These are phyloP conservation scores for Cichorium intybus DNA, from an alignment of 140 eudicot genomes.

Conservation along the genomic window DNA sequence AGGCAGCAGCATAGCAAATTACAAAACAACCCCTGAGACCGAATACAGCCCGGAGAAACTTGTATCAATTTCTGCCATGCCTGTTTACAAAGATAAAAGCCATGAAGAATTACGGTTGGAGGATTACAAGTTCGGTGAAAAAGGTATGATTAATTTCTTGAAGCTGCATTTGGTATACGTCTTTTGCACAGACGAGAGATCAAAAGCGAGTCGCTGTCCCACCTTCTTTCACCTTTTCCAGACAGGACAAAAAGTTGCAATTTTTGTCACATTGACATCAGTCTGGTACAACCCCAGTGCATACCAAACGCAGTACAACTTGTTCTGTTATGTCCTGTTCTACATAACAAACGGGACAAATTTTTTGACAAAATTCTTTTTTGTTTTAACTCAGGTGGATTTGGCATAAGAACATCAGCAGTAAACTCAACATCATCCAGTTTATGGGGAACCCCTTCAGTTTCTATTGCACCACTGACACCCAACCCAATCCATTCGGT, in stretches of 20 bases:
- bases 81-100: slow-evolving; percentile 37
- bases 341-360: neutral
- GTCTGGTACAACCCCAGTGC: too few relatives aligned
- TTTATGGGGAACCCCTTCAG: slow-evolving; percentile 10
- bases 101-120: slow-evolving; percentile 68
- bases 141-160: slow-evolving; percentile 33
- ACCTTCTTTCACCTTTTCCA: too few relatives aligned
- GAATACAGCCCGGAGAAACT: slow-evolving; percentile 12
- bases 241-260: too few relatives aligned
- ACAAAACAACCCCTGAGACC: slow-evolving; percentile 23
- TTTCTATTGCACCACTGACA: neutral
- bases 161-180: neutral
- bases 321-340: too few relatives aligned
- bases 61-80: slow-evolving; percentile 55
- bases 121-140: slow-evolving; percentile 35
- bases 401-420: slow-evolving; percentile 16
- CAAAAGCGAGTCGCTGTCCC: too few relatives aligned
- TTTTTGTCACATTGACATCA: too few relatives aligned
- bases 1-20: slow-evolving; percentile 38
- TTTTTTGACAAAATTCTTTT: neutral
- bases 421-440: slow-evolving; percentile 3
- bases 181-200: neutral
- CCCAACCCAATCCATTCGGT: slow-evolving; percentile 14
- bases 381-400: slow-evolving; percentile 19
- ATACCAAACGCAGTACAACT: too few relatives aligned